These are phyloP conservation scores for Fusarium xyrophilum DNA, from an alignment of 2,329 filamentous ascomycete genomes.

Conservation along the genomic window DNA sequence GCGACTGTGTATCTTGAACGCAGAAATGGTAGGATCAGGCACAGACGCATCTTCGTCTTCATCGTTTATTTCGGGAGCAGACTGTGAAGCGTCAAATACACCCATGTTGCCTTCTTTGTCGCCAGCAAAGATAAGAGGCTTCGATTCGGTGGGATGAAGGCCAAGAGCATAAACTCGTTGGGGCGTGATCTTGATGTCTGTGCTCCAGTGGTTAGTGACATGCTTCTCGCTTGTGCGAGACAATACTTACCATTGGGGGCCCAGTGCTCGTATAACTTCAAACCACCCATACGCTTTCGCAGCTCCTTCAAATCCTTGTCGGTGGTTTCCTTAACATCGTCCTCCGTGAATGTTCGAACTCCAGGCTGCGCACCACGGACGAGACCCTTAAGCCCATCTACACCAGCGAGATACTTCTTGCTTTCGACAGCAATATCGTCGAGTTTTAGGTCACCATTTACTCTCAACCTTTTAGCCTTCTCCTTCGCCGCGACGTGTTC, in stretches of 20 bases:
- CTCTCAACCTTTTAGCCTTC: constrained; percentile 64
- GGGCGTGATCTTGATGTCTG: constrained; percentile 89
- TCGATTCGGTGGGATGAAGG: constrained; percentile 86
- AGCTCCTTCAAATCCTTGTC: constrained; percentile 77
- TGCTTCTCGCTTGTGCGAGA: too few relatives aligned
- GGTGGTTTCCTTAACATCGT: constrained; percentile 79
- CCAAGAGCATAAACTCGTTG: constrained; percentile 86
- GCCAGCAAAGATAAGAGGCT: constrained; percentile 88
- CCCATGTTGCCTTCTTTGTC: constrained; percentile 93
- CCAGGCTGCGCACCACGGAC: constrained; percentile 77
- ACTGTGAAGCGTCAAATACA: constrained; percentile 86
- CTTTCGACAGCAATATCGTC: constrained; percentile 82
- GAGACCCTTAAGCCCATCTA: constrained; percentile 68
- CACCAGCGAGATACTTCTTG: constrained; percentile 73
- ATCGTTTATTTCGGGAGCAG: constrained; percentile 63
- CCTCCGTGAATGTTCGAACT: constrained; percentile 82
- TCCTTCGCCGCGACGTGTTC: constrained; percentile 51
- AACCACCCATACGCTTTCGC: constrained; percentile 75
- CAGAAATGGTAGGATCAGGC: constrained; percentile 80
- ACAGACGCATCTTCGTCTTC: constrained; percentile 73
- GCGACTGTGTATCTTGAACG: constrained; percentile 86
- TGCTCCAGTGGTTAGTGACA: background rate
- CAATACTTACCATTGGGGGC: constrained; percentile 71
- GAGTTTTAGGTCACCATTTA: constrained; percentile 69
- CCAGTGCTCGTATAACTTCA: constrained; percentile 85